Evolutionary conservation across 805 yeast species (phyloP).

Genomic region (Suhomyces vadensis): DNA sequence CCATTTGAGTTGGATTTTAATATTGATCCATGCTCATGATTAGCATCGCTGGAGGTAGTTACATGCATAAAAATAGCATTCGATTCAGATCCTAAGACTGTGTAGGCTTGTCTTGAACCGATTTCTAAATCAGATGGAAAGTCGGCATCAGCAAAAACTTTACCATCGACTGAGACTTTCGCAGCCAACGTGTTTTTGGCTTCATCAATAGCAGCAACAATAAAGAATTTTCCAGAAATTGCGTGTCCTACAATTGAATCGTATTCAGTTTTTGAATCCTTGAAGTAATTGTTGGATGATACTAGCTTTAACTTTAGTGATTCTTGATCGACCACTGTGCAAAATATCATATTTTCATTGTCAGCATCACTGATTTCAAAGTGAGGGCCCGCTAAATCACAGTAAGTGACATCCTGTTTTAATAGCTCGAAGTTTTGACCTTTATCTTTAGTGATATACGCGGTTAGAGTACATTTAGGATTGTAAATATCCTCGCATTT

Average conservation of each 20-base stretch:
- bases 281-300: slow-evolving; percentile 57
- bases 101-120: slow-evolving; percentile 60
- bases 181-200: slow-evolving; percentile 54
- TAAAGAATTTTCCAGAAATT: slow-evolving; percentile 64
- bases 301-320: slow-evolving; percentile 28
- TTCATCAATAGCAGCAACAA: slow-evolving; percentile 64
- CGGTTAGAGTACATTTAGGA: slow-evolving; percentile 53
- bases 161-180: slow-evolving; percentile 77
- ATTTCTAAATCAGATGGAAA: slow-evolving; percentile 69
- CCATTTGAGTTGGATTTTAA: slow-evolving; percentile 92
- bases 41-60: slow-evolving; percentile 55
- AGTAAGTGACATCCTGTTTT: slow-evolving; percentile 52
- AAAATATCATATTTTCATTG: slow-evolving; percentile 54
- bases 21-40: slow-evolving; percentile 70
- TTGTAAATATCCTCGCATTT: slow-evolving; percentile 52
- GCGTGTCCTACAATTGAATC: slow-evolving; percentile 73
- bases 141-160: slow-evolving; percentile 69
- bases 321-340: slow-evolving; percentile 49
- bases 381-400: slow-evolving; percentile 67
- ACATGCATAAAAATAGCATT: slow-evolving; percentile 81
- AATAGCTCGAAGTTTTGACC: slow-evolving; percentile 65
- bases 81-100: slow-evolving; percentile 71
- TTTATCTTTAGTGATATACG: slow-evolving; percentile 64
- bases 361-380: slow-evolving; percentile 36
- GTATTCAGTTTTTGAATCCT: slow-evolving; percentile 43